These are phyloP conservation scores for Umbelopsis isabellina DNA, from an alignment of 192 early-diverging fungal species.

Conservation along the genomic window DNA sequence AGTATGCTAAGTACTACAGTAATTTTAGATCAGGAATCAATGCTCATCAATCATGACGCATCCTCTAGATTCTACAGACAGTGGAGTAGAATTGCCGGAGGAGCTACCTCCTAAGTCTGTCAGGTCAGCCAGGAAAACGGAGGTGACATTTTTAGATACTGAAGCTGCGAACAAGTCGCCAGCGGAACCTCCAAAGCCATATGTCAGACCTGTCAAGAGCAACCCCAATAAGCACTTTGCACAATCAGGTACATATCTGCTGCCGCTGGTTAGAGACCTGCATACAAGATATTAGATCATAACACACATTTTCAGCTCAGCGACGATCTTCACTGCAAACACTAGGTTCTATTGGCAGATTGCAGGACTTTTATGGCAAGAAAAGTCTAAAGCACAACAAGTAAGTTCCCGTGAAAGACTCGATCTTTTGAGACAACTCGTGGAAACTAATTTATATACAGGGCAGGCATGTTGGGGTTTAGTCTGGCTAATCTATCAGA, in stretches of 20 bases:
- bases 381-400: slow-evolving; percentile 52
- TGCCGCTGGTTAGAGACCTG: no score
- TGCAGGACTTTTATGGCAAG: slow-evolving; percentile 61
- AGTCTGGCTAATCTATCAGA: slow-evolving; percentile 32
- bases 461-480: slow-evolving; percentile 39
- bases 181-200: slow-evolving; percentile 13
- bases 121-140: neutral
- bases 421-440: neutral
- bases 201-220: slow-evolving; percentile 35
- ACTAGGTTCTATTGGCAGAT: slow-evolving; percentile 55
- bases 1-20: no score
- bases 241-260: slow-evolving; percentile 30
- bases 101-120: neutral
- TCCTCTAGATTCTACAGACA: neutral
- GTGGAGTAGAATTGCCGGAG: neutral
- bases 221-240: slow-evolving; percentile 42
- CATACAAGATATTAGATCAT: no score
- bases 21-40: no score
- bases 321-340: slow-evolving; percentile 54
- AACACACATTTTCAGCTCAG: slow-evolving; percentile 23
- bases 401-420: slow-evolving; percentile 28
- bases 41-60: slow-evolving; percentile 8
- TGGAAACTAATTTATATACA: neutral
- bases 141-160: neutral
- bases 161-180: neutral